Percentiles rank a stretch among this genome's conserved stretches.
Evolutionary conservation across 108 stramenopile species (phyloP).

Genomic region (Pelagomonas calceolata): DNA sequence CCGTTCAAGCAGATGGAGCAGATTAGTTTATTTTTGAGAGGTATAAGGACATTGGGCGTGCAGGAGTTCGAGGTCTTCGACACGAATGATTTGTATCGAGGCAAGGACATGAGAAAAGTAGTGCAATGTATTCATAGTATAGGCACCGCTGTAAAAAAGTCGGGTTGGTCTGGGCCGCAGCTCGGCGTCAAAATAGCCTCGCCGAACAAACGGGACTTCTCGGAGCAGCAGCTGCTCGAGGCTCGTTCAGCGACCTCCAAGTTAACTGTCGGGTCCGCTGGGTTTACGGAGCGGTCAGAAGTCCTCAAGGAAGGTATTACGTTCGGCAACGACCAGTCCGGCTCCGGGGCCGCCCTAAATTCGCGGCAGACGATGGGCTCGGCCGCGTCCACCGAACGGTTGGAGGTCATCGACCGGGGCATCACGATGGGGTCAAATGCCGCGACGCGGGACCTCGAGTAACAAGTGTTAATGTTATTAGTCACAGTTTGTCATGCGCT

Average conservation of each 20-base stretch:
- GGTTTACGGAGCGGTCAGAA: constrained; percentile 9
- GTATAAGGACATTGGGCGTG: constrained; percentile 19
- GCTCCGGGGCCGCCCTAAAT: not conserved
- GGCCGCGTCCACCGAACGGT: not conserved
- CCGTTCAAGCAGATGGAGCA: constrained; percentile 46
- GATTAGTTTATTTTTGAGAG: constrained; percentile 13
- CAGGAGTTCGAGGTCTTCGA: constrained; percentile 37
- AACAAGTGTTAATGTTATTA: too few relatives aligned
- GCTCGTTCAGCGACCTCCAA: constrained; percentile 3
- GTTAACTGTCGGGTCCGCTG: constrained; percentile 5
- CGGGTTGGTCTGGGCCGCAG: constrained; percentile 18
- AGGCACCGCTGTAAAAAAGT: constrained; percentile 20
- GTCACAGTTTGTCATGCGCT: too few relatives aligned
- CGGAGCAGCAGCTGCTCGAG: not conserved
- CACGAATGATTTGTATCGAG: constrained; percentile 33
- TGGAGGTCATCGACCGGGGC: not conserved
- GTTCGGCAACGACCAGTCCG: not conserved
- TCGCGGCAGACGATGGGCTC: not conserved
- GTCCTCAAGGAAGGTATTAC: not conserved
- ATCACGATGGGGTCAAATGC: not conserved
- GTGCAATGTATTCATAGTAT: constrained; percentile 33
- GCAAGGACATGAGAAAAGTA: constrained; percentile 29
- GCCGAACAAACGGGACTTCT: not conserved
- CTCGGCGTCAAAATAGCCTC: constrained; percentile 9
- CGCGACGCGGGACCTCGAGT: too few relatives aligned